Evolutionary conservation across 345 rosid species (phyloP).

Genomic region (Eucalyptus caleyi): DNA sequence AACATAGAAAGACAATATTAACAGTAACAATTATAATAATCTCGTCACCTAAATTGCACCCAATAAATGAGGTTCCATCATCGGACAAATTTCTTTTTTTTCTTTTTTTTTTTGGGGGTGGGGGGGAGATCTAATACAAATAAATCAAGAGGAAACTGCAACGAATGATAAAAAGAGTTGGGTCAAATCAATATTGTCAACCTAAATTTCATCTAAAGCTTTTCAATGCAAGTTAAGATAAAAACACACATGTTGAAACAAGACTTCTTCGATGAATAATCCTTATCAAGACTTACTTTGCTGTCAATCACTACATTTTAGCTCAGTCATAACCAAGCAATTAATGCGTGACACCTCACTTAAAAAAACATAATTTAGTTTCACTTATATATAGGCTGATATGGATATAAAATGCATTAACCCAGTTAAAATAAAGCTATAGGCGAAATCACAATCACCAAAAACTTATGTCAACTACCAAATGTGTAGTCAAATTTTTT

Average conservation of each 20-base stretch:
- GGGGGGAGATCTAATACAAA: neutral
- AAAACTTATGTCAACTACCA: neutral
- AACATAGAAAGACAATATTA: neutral
- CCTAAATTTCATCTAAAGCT: neutral
- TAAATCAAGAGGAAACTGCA: neutral
- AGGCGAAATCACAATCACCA: neutral
- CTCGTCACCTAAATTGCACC: neutral
- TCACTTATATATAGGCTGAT: neutral
- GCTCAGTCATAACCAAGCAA: neutral
- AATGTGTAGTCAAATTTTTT: neutral
- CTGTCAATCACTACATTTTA: neutral
- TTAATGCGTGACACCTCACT: neutral
- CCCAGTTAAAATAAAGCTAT: neutral
- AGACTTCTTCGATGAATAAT: neutral
- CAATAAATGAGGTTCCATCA: neutral
- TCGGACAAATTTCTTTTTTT: rapidly evolving
- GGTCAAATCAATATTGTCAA: neutral
- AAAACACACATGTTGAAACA: neutral
- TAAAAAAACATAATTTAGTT: neutral
- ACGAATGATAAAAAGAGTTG: neutral
- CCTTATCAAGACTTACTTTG: neutral
- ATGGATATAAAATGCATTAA: neutral
- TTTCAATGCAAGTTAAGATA: neutral
- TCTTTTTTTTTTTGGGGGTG: neutral
- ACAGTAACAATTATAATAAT: neutral